phyloP scores from a whole-genome alignment of 2,329 filamentous ascomycete genomes.

The Lojkania enalia region DNA sequence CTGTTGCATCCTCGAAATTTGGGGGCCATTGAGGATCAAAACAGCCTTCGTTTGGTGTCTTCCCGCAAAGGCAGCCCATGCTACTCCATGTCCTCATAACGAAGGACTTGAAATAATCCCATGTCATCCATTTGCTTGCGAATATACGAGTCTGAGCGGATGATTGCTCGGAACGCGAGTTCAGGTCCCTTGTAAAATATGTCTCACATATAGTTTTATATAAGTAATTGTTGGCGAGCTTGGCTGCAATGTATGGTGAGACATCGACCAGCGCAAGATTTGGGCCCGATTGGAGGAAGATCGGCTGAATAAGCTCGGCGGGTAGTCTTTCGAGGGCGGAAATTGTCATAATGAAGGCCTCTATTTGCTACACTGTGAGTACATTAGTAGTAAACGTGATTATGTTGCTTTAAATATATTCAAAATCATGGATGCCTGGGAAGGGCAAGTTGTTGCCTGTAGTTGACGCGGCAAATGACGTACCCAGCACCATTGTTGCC shows the following conservation, averaged over 20 bases:
- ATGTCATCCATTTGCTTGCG: constrained; percentile 38
- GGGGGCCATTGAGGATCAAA: constrained; percentile 37
- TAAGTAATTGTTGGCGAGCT: constrained; percentile 29
- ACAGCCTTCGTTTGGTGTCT: constrained; percentile 25
- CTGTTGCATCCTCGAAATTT: constrained; percentile 30
- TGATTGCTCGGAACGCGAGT: constrained; percentile 17
- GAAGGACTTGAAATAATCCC: constrained; percentile 35
- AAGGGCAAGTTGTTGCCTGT: background rate
- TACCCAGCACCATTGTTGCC: too few relatives aligned
- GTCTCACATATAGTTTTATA: constrained; percentile 30
- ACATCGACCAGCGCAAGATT: constrained; percentile 47
- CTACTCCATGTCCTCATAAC: constrained; percentile 20
- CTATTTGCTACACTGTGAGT: too few relatives aligned
- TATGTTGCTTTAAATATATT: too few relatives aligned
- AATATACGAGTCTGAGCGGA: constrained; percentile 31
- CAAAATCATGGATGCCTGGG: background rate
- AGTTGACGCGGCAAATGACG: background rate
- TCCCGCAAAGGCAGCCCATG: constrained; percentile 35
- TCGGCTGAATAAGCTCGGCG: constrained; percentile 55
- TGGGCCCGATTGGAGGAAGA: constrained; percentile 52
- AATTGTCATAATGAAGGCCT: constrained; percentile 1
- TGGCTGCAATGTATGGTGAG: constrained; percentile 46
- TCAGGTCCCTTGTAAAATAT: constrained; percentile 20
- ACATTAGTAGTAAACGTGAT: too few relatives aligned
- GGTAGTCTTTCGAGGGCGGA: constrained; percentile 52